Base-by-base conservation (phyloP, 176 grass and related monocot genomes). In the Pontederia crassipes region DNA sequence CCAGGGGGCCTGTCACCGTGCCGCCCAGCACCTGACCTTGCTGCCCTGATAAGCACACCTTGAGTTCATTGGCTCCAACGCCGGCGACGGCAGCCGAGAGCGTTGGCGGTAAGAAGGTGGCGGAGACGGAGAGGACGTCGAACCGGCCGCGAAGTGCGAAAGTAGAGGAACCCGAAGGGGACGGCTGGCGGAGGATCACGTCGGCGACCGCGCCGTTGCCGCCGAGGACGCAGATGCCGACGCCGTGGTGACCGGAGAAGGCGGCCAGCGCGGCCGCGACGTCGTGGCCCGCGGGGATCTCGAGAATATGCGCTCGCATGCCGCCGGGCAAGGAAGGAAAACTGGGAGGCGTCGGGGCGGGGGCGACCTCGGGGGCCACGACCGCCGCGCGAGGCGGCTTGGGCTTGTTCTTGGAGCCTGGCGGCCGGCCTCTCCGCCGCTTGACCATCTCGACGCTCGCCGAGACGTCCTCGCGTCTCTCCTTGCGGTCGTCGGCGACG, bases 21-120 rank as follows among this genome's bases (percentile, higher is more conserved):
- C 93, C 93, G 4, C 93, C 93, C 69, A 98, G 58, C 71, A 98
- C 59, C 76, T 92, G 93, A 17, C 93, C 93, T 62, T 92, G 87
- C 50, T 81, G 84, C 0, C 81, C 93, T 0, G 93, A 81, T 13
- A 98, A 79, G 46, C 87, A 88, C 65, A 98, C 88, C 32, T 84
- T 88, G 67, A 97, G 28, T 11, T 79, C 68, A 40, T 40, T 40
- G 1, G 67, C 66, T 8, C 70, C 78, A 10, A 62, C 71, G 13
- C 54, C 72, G 0, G 87, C 73, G 17, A 71, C 77, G 47, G 83
- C 66, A 50, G 74, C 74, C 3, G 81, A 62, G 46, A 98, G 68
- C 45, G 77, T 79, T 0, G 87, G 84, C 4, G 93, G 79, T 7
- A 98, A 32, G 75, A 92, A 83, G 40, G 84, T 82, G 18, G 93